Evolutionary conservation across 768 basidiomycete species (phyloP).

Genomic region (Crepidotus variabilis): DNA sequence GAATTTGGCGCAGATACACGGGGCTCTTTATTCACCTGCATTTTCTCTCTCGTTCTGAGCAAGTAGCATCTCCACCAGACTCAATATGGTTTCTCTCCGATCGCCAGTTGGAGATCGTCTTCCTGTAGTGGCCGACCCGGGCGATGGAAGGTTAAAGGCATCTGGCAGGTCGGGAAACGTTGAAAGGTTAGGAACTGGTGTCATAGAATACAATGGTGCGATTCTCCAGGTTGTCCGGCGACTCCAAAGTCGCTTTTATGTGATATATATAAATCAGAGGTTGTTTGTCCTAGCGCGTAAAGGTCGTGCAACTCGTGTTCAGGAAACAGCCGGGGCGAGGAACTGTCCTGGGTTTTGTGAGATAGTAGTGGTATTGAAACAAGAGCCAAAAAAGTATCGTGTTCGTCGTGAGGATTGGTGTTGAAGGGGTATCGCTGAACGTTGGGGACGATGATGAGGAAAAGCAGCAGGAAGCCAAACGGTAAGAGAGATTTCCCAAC

Average conservation of each 20-base stretch:
- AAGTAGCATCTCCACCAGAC: constrained; percentile 47
- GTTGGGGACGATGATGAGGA: not conserved
- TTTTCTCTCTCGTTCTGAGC: constrained; percentile 20
- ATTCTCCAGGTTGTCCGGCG: not conserved
- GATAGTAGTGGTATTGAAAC: not conserved
- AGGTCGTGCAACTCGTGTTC: not conserved
- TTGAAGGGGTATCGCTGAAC: not conserved
- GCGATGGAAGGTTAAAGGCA: constrained; percentile 14
- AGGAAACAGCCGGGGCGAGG: not conserved
- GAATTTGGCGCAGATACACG: not conserved
- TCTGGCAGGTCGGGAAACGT: constrained; percentile 12
- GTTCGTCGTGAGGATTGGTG: not conserved
- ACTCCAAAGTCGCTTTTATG: not conserved
- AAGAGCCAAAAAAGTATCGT: not conserved
- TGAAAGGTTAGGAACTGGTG: not conserved
- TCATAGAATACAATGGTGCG: not conserved
- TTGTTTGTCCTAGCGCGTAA: not conserved
- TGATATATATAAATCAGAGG: not conserved
- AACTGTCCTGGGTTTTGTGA: not conserved
- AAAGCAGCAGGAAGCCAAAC: not conserved
- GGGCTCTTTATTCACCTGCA: constrained; percentile 22
- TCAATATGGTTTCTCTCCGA: constrained; percentile 45
- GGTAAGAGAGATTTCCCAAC: not conserved
- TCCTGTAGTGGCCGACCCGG: constrained; percentile 19
- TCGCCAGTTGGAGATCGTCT: constrained; percentile 25